A percentile compares a stretch with the other conserved stretches of the same genome.
These are phyloP conservation scores for Thinopyrum elongatum DNA, from an alignment of 176 grass and related monocot species.

Conservation along the genomic window DNA sequence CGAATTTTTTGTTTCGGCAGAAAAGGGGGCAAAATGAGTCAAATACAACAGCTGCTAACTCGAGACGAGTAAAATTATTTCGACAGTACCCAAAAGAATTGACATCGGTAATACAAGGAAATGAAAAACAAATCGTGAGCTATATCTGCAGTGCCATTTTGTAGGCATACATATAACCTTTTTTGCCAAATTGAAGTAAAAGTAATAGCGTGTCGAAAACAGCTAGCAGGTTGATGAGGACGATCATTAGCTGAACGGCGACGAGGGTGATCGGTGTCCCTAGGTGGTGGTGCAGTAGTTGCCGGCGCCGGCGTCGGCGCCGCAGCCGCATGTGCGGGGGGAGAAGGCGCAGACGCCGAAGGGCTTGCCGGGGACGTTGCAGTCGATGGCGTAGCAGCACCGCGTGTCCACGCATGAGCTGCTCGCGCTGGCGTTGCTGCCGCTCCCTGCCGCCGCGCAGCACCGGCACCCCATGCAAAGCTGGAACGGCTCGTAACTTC, in stretches of 20 bases:
- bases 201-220: too few relatives aligned
- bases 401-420: constrained; percentile 44
- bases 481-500: constrained; percentile 55
- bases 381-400: constrained; percentile 91
- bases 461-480: constrained; percentile 71
- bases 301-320: constrained; percentile 14
- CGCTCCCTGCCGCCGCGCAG: constrained; percentile 29
- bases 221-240: not conserved
- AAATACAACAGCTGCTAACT: not conserved
- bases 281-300: constrained; percentile 25
- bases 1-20: not conserved
- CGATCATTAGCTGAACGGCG: not conserved
- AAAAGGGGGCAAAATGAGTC: not conserved
- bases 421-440: constrained; percentile 18
- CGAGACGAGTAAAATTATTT: not conserved
- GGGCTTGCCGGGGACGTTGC: constrained; percentile 81
- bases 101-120: not conserved
- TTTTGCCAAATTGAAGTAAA: too few relatives aligned
- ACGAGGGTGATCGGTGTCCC: not conserved
- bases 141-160: not conserved
- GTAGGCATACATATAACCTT: too few relatives aligned
- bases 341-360: constrained; percentile 79
- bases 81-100: not conserved
- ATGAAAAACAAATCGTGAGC: not conserved
- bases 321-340: constrained; percentile 62